Evolutionary conservation across 176 grass and related monocot genomes (phyloP), one percentile per base, ranked within the genome.

Genomic region (Eremochloa ophiuroides): DNA sequence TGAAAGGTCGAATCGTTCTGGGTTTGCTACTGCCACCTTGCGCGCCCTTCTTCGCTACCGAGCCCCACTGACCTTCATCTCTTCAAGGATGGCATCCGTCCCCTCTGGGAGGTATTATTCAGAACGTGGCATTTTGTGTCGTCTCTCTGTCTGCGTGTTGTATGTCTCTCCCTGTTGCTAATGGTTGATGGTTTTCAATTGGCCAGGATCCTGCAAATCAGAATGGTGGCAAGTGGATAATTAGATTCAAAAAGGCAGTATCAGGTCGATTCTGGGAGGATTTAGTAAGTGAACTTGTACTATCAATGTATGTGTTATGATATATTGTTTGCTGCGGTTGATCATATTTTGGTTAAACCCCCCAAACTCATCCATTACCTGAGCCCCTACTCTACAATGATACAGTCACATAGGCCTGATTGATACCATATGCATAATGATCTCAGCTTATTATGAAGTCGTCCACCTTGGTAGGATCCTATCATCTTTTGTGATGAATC

Each of bases 241-340:
- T 99, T 83, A 80, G 93, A 48, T 96, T 96, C 86, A 99, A 95
- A 79, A 99, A 99, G 81, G 78, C 80, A 56, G 86, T 99, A 87
- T 99, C 97, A 83, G 97, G 79, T 48, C 97, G 97, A 73, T 99
- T 96, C 82, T 99, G 97, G 97, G 97, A 99, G 81, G 97, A 99
- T 82, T 83, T 95, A 89, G 97, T 99, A 87, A 86, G 73, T 78
- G 31, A 68, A 79, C 50, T 15, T 78, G 30, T 58, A 60, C 48
- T 23, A 6, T 38, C 33, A 67, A 28, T 83, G 1, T n/a, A 12
- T 38, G 26, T 82, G 43, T 42, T 76, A 14, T 85, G n/a, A 39
- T 28, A 67, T 22, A 29, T 22, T 5, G 26, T 50, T 62, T 15
- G 14, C 28, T 69, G 55, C 0, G 28, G 16, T 20, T 73, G 15